Evolutionary conservation across 2,329 filamentous ascomycete genomes (phyloP), one percentile per base, ranked within the genome.

Genomic region (Fusarium zealandicum): DNA sequence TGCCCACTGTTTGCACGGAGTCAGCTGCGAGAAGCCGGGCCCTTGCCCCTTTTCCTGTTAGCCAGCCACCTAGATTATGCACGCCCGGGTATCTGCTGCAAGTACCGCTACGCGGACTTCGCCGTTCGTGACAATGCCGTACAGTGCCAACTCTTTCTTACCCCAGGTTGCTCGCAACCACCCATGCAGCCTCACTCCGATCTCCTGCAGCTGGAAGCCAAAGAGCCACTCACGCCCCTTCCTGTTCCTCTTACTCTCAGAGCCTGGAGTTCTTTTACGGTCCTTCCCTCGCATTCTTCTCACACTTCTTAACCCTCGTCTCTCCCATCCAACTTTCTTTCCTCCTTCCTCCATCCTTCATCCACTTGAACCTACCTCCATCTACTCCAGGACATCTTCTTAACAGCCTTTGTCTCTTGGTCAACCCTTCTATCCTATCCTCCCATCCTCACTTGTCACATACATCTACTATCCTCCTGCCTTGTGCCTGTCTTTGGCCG

Each of bases 141-240:
- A 68, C 66, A 68, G 66, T 68, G 66, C 31, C 17, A 68, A 57
- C 36, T 47, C 48, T 37, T 48, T 50, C 54, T 57, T 64, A 64
- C 61, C 61, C 61, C 61, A 64, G 61, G 61, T 63, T 60, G 56
- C 47, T 49, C 38, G 37, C 28, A 43, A 44, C 22, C 47, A 50
- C 53, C 58, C 55, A 59, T 62, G 61, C 56, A 64, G 61, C 61
- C 59, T 64, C 61, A 63, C 61, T 60, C 60, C 56, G 61, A 64
- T 64, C 61, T 64, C 59, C 53, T 62, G 61, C 61, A 64, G 56
- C 57, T 63, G 54, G 32, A 22, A 59, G 50, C 54, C 51, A 66
- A 25, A 68, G 65, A 65, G 60, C 62, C 66, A 68, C 64, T 67
- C 62, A 61, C 65, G 59, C 66, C 61, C 63, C 64, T 61, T 66